These are phyloP conservation scores for Spirogloea muscicola DNA, from an alignment of 139 green algal species.

Conservation along the genomic window DNA sequence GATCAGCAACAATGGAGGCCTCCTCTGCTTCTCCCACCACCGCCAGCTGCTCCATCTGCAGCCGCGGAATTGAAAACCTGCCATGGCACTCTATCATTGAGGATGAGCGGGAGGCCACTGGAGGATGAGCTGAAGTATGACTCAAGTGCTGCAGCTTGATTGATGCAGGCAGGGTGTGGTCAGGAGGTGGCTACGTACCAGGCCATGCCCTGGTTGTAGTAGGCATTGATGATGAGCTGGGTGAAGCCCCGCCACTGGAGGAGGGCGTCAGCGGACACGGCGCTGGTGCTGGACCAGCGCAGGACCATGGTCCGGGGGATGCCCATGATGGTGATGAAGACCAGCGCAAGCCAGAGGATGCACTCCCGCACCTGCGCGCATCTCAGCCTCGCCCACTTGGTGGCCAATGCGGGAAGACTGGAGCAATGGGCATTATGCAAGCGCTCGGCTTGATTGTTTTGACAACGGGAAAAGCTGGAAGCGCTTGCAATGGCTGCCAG, in stretches of 20 bases:
- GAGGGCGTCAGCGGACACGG: slow-evolving; percentile 13
- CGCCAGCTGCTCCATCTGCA: slow-evolving; percentile 36
- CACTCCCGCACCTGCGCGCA: slow-evolving; percentile 23
- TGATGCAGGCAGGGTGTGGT: no score
- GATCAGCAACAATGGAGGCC: slow-evolving; percentile 5
- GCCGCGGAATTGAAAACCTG: slow-evolving; percentile 23
- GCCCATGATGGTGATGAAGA: slow-evolving; percentile 20
- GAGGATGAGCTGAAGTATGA: no score
- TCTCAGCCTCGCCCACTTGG: no score
- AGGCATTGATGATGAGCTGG: slow-evolving; percentile 26
- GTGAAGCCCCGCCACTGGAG: slow-evolving; percentile 25
- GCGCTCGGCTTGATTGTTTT: no score
- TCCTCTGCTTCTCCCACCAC: slow-evolving; percentile 14
- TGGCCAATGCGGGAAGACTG: no score
- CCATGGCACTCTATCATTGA: no score
- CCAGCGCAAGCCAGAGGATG: slow-evolving; percentile 21
- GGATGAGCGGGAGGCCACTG: no score
- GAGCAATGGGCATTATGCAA: no score
- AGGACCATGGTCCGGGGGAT: neutral
- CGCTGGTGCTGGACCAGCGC: slow-evolving; percentile 7
- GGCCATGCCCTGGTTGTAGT: slow-evolving; percentile 33
- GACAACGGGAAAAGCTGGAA: no score
- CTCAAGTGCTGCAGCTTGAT: no score
- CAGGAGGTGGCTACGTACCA: slow-evolving; percentile 14
- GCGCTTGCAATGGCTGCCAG: no score